These are phyloP conservation scores for Fusarium citri DNA, from an alignment of 2,329 filamentous ascomycete species.

Conservation along the genomic window DNA sequence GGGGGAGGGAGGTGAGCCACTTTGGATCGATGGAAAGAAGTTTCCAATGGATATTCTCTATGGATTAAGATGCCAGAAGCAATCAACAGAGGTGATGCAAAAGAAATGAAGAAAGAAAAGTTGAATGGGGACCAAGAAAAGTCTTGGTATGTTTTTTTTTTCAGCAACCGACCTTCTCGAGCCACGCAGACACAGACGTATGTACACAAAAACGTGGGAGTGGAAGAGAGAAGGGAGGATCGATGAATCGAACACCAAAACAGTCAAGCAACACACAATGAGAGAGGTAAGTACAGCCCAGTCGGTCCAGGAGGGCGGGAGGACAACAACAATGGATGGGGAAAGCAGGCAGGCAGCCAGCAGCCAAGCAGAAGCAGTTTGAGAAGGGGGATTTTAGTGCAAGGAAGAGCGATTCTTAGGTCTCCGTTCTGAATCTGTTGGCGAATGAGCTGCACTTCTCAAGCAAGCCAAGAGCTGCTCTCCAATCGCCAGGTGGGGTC, in stretches of 20 bases:
- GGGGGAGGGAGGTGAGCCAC: conserved; percentile 21
- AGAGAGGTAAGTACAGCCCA: not conserved
- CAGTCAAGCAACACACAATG: not conserved
- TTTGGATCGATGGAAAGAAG: conserved; percentile 32
- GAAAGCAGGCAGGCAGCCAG: not conserved
- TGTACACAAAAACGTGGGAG: conserved; percentile 29
- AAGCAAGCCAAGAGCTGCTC: conserved; percentile 4
- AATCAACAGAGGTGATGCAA: not conserved
- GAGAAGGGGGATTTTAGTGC: conserved; percentile 11
- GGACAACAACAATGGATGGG: conserved; percentile 2
- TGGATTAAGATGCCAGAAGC: not conserved
- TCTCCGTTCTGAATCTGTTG: not conserved
- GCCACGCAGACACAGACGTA: conserved; percentile 1
- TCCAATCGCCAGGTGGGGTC: not conserved
- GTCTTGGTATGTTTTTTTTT: conserved; percentile 22
- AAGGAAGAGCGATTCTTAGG: conserved; percentile 1
- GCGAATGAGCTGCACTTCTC: conserved; percentile 13
- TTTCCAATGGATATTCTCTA: conserved; percentile 13
- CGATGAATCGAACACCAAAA: conserved; percentile 11
- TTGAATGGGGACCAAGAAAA: conserved; percentile 5
- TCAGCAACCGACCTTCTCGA: not conserved
- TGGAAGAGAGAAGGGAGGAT: conserved; percentile 24
- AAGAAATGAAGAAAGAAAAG: not conserved
- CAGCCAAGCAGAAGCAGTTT: not conserved
- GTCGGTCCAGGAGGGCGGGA: conserved; percentile 22